A percentile compares a stretch with the other conserved stretches of the same genome.
Conservation (phyloP, 2,329 filamentous ascomycete species). For the Epichloe hybrida region DNA sequence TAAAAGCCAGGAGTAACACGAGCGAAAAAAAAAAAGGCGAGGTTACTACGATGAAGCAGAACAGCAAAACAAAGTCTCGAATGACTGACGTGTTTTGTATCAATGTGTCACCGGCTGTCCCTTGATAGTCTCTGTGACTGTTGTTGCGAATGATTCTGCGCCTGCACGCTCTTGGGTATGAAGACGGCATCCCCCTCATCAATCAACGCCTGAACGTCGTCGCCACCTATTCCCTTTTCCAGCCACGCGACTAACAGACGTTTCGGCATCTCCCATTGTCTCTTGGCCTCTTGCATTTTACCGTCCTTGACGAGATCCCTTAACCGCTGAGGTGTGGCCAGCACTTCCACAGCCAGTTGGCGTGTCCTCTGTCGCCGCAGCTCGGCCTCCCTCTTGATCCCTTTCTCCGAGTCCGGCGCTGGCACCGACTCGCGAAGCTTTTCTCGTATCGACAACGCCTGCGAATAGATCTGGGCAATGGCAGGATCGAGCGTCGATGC, state of each 20-base stretch:
- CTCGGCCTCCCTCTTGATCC: constrained; percentile 20
- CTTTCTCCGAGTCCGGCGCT: constrained; percentile 28
- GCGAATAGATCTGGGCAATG: constrained; percentile 59
- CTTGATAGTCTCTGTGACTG: constrained; percentile 8
- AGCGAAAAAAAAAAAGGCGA: neutral
- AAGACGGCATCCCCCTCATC: constrained; percentile 41
- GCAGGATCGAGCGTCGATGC: constrained; percentile 60
- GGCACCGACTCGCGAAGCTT: constrained; percentile 34
- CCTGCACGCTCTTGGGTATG: constrained; percentile 8
- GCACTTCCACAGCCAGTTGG: constrained; percentile 47
- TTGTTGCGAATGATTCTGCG: neutral
- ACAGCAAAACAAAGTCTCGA: too few relatives aligned
- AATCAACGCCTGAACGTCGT: constrained; percentile 39
- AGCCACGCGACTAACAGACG: constrained; percentile 39
- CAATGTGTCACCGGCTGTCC: constrained; percentile 3
- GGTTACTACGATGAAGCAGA: too few relatives aligned
- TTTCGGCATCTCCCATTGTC: constrained; percentile 41
- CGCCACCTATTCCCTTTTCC: constrained; percentile 39
- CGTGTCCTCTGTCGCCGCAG: constrained; percentile 27
- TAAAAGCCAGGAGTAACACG: neutral
- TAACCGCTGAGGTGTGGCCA: constrained; percentile 48
- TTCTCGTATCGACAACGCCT: constrained; percentile 41
- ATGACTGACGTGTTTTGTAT: too few relatives aligned
- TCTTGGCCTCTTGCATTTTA: constrained; percentile 44
- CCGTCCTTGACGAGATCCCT: constrained; percentile 44